A percentile compares a stretch with the other conserved stretches of the same genome.
These are phyloP conservation scores for Casuarina cunninghamiana DNA, from an alignment of 306 rosid genomes.

Conservation along the genomic window DNA sequence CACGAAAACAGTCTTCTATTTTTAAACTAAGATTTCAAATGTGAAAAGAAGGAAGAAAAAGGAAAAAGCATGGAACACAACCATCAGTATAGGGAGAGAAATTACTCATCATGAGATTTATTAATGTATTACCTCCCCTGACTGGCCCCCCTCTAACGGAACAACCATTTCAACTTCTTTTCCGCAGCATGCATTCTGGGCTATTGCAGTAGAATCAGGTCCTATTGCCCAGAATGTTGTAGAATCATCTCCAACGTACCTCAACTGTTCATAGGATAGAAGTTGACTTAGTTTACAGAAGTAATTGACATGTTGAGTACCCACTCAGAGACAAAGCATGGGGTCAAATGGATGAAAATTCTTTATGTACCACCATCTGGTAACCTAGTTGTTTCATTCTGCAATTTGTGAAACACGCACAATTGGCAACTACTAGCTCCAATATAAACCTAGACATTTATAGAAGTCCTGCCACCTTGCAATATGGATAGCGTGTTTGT, in stretches of 20 bases:
- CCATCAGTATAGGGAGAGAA: not conserved
- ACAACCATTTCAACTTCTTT: conserved; percentile 86
- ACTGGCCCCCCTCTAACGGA: conserved; percentile 81
- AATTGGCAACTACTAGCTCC: not conserved
- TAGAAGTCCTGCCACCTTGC: not conserved
- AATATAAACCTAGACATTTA: conserved; percentile 1
- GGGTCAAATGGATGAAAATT: not conserved
- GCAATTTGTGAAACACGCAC: not conserved
- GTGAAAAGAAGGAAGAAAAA: conserved; percentile 1
- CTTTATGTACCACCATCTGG: not conserved
- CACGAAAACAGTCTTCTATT: not conserved
- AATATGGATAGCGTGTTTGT: not conserved
- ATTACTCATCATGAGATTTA: not conserved
- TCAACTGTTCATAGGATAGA: conserved; percentile 53
- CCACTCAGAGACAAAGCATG: not conserved
- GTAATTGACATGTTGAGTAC: conserved; percentile 13
- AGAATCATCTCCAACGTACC: conserved; percentile 91
- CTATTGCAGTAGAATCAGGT: conserved; percentile 71
- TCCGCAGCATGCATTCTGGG: conserved; percentile 67
- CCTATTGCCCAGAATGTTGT: conserved; percentile 90
- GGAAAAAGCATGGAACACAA: not conserved
- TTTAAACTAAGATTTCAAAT: not conserved
- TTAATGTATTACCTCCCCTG: conserved; percentile 70
- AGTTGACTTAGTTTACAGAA: conserved; percentile 27
- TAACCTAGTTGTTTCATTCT: not conserved